A percentile compares a stretch with the other conserved stretches of the same genome.
Evolutionary conservation across 148 eudicot genomes (phyloP).

Genomic region (Vaccinium corymbosum): DNA sequence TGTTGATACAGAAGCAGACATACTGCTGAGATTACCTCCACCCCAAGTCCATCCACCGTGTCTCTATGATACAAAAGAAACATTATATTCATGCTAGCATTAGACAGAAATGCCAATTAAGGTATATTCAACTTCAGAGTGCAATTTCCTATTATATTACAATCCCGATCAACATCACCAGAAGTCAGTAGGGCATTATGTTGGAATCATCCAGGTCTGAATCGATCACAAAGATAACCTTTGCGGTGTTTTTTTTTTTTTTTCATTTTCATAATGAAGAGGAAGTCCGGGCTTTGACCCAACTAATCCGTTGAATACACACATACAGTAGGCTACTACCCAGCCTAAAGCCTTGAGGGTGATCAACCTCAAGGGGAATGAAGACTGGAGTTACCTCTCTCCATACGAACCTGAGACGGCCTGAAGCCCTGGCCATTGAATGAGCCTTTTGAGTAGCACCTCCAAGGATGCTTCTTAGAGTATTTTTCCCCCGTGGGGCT

Average conservation of each 20-base stretch:
- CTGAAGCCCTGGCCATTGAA: neutral
- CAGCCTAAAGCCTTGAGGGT: neutral
- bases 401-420: neutral
- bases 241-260: neutral
- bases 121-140: neutral
- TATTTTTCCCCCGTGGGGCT: too few species aligned
- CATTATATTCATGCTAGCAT: neutral
- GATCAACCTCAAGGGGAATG: neutral
- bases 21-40: conserved; percentile 95
- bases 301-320: neutral
- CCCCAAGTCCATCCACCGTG: conserved; percentile 98
- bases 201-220: neutral
- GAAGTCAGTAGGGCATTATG: neutral
- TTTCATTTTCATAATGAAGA: neutral
- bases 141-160: neutral
- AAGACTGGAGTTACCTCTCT: neutral
- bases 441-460: neutral
- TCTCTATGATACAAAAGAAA: conserved; percentile 48
- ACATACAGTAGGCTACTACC: neutral
- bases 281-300: neutral
- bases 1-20: conserved; percentile 99
- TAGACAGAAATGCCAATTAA: neutral
- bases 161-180: neutral
- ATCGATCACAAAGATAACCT: neutral
- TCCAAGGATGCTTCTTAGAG: neutral